Evolutionary conservation across 345 rosid genomes (phyloP), one percentile per base, ranked within the genome.

Genomic region (Alliaria petiolata): DNA sequence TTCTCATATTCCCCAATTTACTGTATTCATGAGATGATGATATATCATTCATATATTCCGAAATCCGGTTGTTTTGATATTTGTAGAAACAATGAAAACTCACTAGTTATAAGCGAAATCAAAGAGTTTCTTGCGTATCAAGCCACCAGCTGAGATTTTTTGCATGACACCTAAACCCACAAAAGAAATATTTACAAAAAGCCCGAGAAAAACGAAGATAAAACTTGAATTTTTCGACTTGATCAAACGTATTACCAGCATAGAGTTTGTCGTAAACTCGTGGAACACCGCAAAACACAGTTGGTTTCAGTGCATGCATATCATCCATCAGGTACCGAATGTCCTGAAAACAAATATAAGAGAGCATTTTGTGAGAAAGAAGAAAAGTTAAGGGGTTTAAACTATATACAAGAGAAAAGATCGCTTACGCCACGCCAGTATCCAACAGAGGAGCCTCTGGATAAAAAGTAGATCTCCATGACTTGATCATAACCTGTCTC

Each of bases 401-500:
- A 30, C 25, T 22, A 22, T 22, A 22, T 22, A 22, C 1, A 22
- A 22, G 35, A 0, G 7, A 38, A 7, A 55, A n/a, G n/a, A n/a
- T 35, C 55, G 49, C 82, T 55, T 89, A 91, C 97, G 67, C 97
- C 96, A 72, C 64, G 84, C 98, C 99, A 95, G 54, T 86, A 95
- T 73, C 99, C 98, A 59, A 95, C 83, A 2, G 93, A 84, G 22
- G 96, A 86, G 55, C 96, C 93, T 73, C 72, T 78, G 67, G 86
- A 81, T 66, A 91, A 77, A 83, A 91, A 95, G 65, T 85, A 92
- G 25, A 82, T 84, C 77, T 87, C 95, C 76, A 95, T 80, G 43
- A 84, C 80, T 83, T 89, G 96, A 83, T 89, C 99, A 55, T 91
- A 95, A 16, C n/a, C n/a, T n/a, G n/a, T n/a, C n/a, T n/a, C n/a